Base-by-base conservation (phyloP, 305 asterid species). In the Rubia balearica region DNA sequence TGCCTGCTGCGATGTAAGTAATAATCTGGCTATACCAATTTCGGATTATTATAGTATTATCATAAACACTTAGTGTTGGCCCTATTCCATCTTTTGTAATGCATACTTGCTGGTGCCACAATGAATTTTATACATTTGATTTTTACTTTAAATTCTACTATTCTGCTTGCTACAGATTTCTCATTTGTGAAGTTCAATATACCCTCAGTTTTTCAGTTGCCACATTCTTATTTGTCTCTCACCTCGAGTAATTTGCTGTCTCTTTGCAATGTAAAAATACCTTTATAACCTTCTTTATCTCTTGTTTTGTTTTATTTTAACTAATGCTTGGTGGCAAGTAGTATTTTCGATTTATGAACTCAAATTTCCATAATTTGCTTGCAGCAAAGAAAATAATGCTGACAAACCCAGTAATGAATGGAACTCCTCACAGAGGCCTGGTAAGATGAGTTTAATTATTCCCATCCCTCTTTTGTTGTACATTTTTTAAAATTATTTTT, bases 361-460 rank as follows among this genome's bases (percentile, higher is more conserved):
- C 57, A 38, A 61, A 55, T 61, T 27, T 76, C 49, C 46, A 53
- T 21, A 66, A 22, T 68, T 70, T 75, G 68, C 40, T 72, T 84
- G 87, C 96, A 93, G 97, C 83, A 89, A 83, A 77, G 98, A 93
- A 75, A 88, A 73, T 62, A 88, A 62, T 79, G 69, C 77, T 38
- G 68, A 82, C 72, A 85, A 85, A 69, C 81, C 83, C 27, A 78
- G 73, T 76, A 81, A 81, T 71, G 98, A 91, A 71, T 73, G 77
- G 88, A 88, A 84, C 72, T 80, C 96, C 60, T 80, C 89, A 49
- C 92, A 85, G 80, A 87, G 81, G 78, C 92, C 88, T 83, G 96
- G 98, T 93, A 80, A 73, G 83, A 73, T 66, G 17, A 59, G 19
- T 68, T 7, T 13, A 16, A 30, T 61, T 61, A 3, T 63, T 13